phyloP scores from a whole-genome alignment of 2,329 filamentous ascomycete genomes.

The Ophiosphaerella herpotricha region DNA sequence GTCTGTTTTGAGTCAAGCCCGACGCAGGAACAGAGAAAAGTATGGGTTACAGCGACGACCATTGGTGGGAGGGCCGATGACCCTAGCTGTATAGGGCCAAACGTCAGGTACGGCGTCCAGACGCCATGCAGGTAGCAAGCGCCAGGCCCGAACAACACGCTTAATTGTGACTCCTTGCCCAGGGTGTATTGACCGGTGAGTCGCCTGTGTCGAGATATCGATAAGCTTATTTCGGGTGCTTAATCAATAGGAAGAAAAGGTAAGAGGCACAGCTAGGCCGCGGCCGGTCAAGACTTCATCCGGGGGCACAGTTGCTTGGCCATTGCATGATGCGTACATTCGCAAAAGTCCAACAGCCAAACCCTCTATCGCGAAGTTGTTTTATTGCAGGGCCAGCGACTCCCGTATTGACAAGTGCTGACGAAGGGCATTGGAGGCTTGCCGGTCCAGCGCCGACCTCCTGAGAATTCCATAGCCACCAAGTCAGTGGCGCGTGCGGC shows the following conservation, averaged over 20 bases:
- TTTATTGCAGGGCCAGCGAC: neutral
- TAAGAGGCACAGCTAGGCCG: constrained; percentile 8
- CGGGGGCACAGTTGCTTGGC: constrained; percentile 6
- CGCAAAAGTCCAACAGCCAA: neutral
- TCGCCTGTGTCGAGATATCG: constrained; percentile 17
- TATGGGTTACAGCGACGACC: neutral
- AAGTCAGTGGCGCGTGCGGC: constrained; percentile 5
- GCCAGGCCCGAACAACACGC: constrained; percentile 23
- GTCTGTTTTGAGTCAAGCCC: constrained; percentile 6
- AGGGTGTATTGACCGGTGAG: constrained; percentile 28
- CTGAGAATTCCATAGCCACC: neutral
- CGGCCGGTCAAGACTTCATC: constrained; percentile 21
- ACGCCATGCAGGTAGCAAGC: constrained; percentile 15
- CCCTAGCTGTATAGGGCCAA: constrained; percentile 21
- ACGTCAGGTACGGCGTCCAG: constrained; percentile 22
- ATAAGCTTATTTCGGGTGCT: constrained; percentile 32
- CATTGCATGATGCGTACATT: constrained; percentile 1
- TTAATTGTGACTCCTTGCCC: constrained; percentile 20
- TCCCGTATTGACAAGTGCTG: neutral
- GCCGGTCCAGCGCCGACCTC: neutral
- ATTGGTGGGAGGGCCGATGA: constrained; percentile 21
- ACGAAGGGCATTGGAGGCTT: too few relatives aligned
- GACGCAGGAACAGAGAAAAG: constrained; percentile 29
- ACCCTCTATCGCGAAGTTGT: neutral
- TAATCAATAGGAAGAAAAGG: neutral